These are phyloP conservation scores for Apiotrichum laibachii DNA, from an alignment of 1,284 basidiomycete genomes.

Conservation along the genomic window DNA sequence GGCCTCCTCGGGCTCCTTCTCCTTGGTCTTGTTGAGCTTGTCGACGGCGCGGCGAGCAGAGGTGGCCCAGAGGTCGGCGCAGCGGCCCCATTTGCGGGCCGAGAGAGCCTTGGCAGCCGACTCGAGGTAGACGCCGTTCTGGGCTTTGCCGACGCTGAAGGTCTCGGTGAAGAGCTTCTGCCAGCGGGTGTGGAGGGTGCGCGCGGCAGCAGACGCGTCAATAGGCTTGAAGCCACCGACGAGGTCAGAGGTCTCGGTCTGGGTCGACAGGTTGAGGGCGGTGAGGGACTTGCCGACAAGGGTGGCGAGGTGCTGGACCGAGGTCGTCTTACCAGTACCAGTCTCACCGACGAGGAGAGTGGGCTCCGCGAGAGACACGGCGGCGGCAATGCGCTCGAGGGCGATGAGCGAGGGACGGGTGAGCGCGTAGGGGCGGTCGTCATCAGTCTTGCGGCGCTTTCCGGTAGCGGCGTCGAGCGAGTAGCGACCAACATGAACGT, in stretches of 20 bases:
- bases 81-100: conserved; percentile 81
- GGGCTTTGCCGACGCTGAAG: conserved; percentile 75
- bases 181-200: conserved; percentile 72
- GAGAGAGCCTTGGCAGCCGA: conserved; percentile 78
- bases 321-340: conserved; percentile 96
- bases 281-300: conserved; percentile 74
- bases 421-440: conserved; percentile 72
- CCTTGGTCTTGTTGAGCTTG: conserved; percentile 56
- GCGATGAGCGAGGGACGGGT: conserved; percentile 80
- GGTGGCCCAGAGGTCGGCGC: conserved; percentile 70
- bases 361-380: conserved; percentile 74
- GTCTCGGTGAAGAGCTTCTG: conserved; percentile 79
- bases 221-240: conserved; percentile 95
- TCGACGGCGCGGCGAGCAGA: conserved; percentile 52
- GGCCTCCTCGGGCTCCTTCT: conserved; percentile 37
- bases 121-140: conserved; percentile 79
- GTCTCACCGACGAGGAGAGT: conserved; percentile 94
- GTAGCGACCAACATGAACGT: conserved; percentile 40
- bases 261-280: conserved; percentile 91
- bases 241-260: conserved; percentile 92
- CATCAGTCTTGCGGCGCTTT: conserved; percentile 12
- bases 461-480: conserved; percentile 22
- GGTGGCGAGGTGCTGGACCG: conserved; percentile 81
- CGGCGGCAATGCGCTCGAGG: conserved; percentile 76
- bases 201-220: conserved; percentile 76